Evolutionary conservation across 2,329 filamentous ascomycete species (phyloP).

Genomic region (Colletotrichum siamense): DNA sequence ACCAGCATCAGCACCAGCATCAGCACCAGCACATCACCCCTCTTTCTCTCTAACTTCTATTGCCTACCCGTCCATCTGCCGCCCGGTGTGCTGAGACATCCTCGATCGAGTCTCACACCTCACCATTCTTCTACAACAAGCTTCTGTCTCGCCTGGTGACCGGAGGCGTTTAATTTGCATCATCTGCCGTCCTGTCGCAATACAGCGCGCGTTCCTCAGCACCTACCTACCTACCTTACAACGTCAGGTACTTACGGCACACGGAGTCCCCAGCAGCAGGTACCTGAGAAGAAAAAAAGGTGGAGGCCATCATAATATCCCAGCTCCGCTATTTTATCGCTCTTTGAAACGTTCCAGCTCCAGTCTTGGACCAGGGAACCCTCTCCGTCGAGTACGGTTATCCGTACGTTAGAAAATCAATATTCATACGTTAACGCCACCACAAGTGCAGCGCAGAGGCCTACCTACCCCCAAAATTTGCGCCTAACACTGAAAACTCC

Average conservation of each 20-base stretch:
- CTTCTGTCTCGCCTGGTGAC: conserved; percentile 2
- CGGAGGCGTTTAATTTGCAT: conserved; percentile 13
- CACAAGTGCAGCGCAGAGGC: too few relatives aligned
- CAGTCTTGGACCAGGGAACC: conserved; percentile 18
- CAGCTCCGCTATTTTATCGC: conserved; percentile 18
- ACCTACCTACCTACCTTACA: background rate
- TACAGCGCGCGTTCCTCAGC: conserved; percentile 8
- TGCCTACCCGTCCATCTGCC: background rate
- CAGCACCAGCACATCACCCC: background rate
- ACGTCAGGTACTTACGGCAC: background rate
- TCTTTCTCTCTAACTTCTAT: background rate
- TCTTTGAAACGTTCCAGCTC: conserved; percentile 21
- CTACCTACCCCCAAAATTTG: background rate
- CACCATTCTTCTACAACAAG: background rate
- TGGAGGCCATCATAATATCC: conserved; percentile 19
- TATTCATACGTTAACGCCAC: too few relatives aligned
- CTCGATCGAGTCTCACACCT: conserved; percentile 13
- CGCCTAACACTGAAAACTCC: background rate
- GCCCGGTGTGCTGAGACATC: background rate
- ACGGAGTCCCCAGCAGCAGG: background rate
- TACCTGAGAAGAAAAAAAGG: background rate
- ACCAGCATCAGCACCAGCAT: background rate
- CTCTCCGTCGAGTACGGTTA: background rate
- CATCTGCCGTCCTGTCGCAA: conserved; percentile 2
- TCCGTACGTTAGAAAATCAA: too few relatives aligned